These are phyloP conservation scores for Pseudogymnoascus sp. DNA, from an alignment of 2,329 filamentous ascomycete species.

Conservation along the genomic window DNA sequence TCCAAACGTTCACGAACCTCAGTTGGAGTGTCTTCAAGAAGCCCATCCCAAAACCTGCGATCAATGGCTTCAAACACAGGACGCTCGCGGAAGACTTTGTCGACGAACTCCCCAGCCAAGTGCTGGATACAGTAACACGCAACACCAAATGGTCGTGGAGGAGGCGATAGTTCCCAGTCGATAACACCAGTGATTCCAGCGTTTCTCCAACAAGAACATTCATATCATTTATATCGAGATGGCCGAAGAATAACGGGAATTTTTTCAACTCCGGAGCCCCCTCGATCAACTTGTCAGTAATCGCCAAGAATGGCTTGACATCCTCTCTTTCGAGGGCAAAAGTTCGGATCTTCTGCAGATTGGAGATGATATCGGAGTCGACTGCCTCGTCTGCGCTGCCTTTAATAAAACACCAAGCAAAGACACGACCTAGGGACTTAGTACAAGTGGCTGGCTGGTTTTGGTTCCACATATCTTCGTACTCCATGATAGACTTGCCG, in stretches of 20 bases:
- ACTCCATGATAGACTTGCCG: conserved; percentile 16
- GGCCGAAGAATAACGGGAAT: not conserved
- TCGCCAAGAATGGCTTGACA: not conserved
- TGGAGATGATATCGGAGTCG: not conserved
- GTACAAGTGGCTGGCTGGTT: not conserved
- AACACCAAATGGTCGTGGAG: conserved; percentile 11
- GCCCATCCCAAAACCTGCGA: conserved; percentile 1
- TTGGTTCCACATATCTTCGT: not conserved
- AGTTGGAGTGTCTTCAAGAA: conserved; percentile 8
- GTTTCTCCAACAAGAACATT: conserved; percentile 10
- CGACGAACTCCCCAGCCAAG: conserved; percentile 6
- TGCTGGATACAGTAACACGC: conserved; percentile 10
- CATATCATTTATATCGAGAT: not conserved
- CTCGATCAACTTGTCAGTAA: not conserved
- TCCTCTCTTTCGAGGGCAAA: not conserved
- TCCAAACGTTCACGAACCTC: conserved; percentile 4
- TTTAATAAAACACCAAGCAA: not conserved
- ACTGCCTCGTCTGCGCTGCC: not conserved
- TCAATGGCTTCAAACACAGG: not conserved
- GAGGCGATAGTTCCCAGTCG: conserved; percentile 13
- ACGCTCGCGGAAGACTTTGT: not conserved
- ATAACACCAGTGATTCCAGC: conserved; percentile 10
- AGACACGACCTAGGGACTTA: not conserved
- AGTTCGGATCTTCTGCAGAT: not conserved
- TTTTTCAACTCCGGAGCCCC: not conserved